Evolutionary conservation across 2,329 filamentous ascomycete genomes (phyloP), one percentile per base, ranked within the genome.

Genomic region (Diatrype stigma): DNA sequence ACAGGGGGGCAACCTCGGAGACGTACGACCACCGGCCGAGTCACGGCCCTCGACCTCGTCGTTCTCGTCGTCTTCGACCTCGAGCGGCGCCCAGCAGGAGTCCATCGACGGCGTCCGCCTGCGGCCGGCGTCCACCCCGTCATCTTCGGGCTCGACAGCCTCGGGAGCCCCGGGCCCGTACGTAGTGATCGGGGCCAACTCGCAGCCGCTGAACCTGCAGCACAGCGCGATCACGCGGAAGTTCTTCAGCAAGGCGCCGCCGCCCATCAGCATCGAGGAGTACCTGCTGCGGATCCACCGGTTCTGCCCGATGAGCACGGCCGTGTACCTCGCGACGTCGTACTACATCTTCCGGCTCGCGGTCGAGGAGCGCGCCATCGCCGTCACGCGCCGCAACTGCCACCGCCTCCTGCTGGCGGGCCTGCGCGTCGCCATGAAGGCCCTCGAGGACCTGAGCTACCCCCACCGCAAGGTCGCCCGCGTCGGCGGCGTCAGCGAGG

Each of bases 291-390:
- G 93, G 16, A 82, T 97, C 52, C 92, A 97, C 71, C 84, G 84
- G 51, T 96, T 88, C 73, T 97, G 93, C 64, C 92, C 94, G 3
- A 91, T 96, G 82, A 95, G 89, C 55, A 91, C 92, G 0, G 93
- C 87, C 22, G 93, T 97, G 10, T 96, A 96, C 71, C 84, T 99
- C 23, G 90, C 93, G 1, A 87, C 92, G 4, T 91, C 89, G 45
- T 77, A 88, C 8, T 97, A 96, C 72, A 93, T 96, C 58, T 86
- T 93, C 65, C 84, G 87, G 22, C 77, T 97, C 40, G 88, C 87
- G 0, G 84, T 93, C 12, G 78, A 86, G 42, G 89, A 95, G 65
- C 82, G 82, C 58, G 81, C 87, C 22, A 86, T 97, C 21, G 85
- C 86, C 1, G 87, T 96, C 7, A 96, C 91, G 2, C 79, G 81